Evolutionary conservation across 2,329 filamentous ascomycete species (phyloP).

Genomic region (Tolypocladium tropicale): DNA sequence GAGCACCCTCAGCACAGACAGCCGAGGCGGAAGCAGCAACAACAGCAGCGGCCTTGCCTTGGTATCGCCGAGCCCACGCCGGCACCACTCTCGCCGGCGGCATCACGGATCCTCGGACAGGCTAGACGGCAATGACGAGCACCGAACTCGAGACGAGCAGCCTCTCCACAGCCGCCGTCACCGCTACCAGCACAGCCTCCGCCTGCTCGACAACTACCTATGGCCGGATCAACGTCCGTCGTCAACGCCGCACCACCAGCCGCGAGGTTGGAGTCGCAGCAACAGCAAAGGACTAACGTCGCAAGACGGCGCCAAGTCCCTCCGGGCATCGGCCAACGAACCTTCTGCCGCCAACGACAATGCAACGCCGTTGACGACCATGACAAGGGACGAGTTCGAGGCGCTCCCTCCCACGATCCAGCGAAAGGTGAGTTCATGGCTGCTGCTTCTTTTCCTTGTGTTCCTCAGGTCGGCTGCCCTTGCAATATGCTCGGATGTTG

Average conservation of each 20-base stretch:
- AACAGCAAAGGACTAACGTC: slow-evolving; percentile 8
- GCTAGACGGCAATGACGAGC: neutral
- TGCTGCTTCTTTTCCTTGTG: slow-evolving; percentile 5
- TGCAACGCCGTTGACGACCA: slow-evolving; percentile 15
- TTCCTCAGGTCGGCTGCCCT: neutral
- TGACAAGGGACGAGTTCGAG: slow-evolving; percentile 34
- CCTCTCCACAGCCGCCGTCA: slow-evolving; percentile 1
- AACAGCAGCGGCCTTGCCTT: neutral
- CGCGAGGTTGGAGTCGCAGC: slow-evolving; percentile 10
- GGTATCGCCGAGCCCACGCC: neutral
- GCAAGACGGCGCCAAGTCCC: slow-evolving; percentile 9
- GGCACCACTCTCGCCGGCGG: neutral
- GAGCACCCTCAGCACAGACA: neutral
- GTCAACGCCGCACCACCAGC: slow-evolving; percentile 5
- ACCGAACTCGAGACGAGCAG: slow-evolving; percentile 1
- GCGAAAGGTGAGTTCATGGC: slow-evolving; percentile 41
- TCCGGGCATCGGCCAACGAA: slow-evolving; percentile 14
- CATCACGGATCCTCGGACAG: neutral
- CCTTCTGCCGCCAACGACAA: slow-evolving; percentile 8
- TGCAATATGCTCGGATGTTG: neutral
- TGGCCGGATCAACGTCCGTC: neutral
- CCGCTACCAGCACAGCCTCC: slow-evolving; percentile 1
- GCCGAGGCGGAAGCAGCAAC: neutral
- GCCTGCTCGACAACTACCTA: neutral
- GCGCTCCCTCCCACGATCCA: slow-evolving; percentile 43